Base-by-base conservation (phyloP, 106 monocot genomes). In the Allium cepa region DNA sequence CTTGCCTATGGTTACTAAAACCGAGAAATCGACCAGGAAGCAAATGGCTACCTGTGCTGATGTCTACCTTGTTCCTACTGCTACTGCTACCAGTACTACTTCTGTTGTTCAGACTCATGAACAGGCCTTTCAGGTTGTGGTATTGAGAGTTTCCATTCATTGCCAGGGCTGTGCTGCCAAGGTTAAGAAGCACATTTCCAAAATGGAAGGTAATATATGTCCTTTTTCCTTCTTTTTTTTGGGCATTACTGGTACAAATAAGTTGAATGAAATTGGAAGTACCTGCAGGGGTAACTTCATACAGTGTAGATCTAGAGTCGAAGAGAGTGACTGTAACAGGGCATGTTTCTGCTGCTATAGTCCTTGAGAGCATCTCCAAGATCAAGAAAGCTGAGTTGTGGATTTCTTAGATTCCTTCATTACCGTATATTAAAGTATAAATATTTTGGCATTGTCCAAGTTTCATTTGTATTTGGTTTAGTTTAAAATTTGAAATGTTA, bases 351-450 rank as follows among this genome's bases (percentile, higher is more conserved):
- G 90, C 94, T 45, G 73, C 59, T 13, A 84, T 80, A 36, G 94
- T 94, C 49, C 78, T 94, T 52, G 84, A 94, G 87, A 94, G 94
- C 84, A 79, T 94, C 70, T 94, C 94, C 9, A 94, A 90, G 84
- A 84, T 94, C 71, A 94, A 94, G 84, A 94, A 87, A 72, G 94
- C 94, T 46, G 94, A 94, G 90, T 85, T 94, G 80, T 88, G 87
- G 82, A 18, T 26, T 60, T 58, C 36, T 36, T 36, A 36, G 1
- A 36, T 36, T 36, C 36, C 36, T 36, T 36, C 36, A 36, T 1
- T 36, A 36, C 3, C 36, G 5, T 36, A 4, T 36, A 5, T 36
- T 36, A 5, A 36, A 36, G 5, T 36, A 36, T 36, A 36, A 36
- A 36, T 36, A 36, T 36, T 36, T 36, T 36, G 36, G 36, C 36